These are phyloP conservation scores for Xylaria scruposa DNA, from an alignment of 495 filamentous ascomycete species.

Conservation along the genomic window DNA sequence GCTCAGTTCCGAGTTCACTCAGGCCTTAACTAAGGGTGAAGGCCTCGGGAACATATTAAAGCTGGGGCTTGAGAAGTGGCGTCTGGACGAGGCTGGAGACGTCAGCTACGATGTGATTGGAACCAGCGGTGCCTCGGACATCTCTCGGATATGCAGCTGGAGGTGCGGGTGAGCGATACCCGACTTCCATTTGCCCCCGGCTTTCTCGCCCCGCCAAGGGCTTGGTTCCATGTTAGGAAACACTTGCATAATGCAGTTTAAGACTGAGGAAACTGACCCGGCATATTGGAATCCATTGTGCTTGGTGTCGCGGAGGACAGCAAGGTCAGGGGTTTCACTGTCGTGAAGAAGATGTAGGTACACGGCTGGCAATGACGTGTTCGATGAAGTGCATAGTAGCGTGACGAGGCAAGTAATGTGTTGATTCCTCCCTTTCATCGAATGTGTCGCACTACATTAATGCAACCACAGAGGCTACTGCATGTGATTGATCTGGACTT, in stretches of 20 bases:
- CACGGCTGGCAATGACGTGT: slow-evolving; percentile 68
- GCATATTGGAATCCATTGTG: slow-evolving; percentile 31
- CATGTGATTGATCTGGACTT: not conserved
- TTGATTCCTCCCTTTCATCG: not conserved
- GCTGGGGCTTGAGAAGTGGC: slow-evolving; percentile 78
- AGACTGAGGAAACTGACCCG: not conserved
- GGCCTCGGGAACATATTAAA: slow-evolving; percentile 72
- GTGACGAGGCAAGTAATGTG: slow-evolving; percentile 64
- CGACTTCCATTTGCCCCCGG: not conserved
- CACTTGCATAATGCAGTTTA: not conserved
- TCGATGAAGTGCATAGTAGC: slow-evolving; percentile 78
- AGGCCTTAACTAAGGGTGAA: slow-evolving; percentile 46
- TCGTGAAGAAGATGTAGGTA: slow-evolving; percentile 88
- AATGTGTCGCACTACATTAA: not conserved
- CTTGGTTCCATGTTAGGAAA: not conserved
- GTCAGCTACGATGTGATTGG: slow-evolving; percentile 69
- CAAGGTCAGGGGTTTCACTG: slow-evolving; percentile 59
- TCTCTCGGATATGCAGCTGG: slow-evolving; percentile 79
- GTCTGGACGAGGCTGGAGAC: slow-evolving; percentile 60
- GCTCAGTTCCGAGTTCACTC: slow-evolving; percentile 65
- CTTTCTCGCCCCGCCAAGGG: slow-evolving; percentile 1
- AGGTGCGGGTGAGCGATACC: slow-evolving; percentile 45
- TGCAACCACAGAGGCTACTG: not conserved
- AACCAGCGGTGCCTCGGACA: slow-evolving; percentile 95
- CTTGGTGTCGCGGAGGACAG: slow-evolving; percentile 52